Base-by-base conservation (phyloP, 345 rosid species). In the Mercurialis annua region DNA sequence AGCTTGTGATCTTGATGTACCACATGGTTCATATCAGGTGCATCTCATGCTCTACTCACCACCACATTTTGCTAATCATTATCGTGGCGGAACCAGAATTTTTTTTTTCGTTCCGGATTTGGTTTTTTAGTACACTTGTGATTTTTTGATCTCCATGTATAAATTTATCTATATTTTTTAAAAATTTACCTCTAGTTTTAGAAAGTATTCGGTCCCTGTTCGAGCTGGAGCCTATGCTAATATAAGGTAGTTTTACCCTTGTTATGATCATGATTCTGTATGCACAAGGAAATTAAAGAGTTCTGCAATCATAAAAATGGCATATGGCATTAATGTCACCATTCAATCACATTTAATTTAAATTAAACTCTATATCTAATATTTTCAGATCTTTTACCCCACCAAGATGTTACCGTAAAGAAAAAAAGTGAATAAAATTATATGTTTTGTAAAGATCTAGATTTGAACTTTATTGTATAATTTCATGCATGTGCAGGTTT, bases 401-500 rank as follows among this genome's bases (percentile, higher is more conserved):
- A n/a, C n/a, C n/a, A n/a, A n/a, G n/a, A n/a, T n/a, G n/a, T n/a
- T n/a, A n/a, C n/a, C n/a, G n/a, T n/a, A n/a, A n/a, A n/a, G n/a
- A 14, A 55, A 55, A 27, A 26, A 14, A 54, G 15, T n/a, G n/a
- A n/a, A n/a, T n/a, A n/a, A n/a, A n/a, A n/a, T n/a, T n/a, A n/a
- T n/a, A n/a, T n/a, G n/a, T n/a, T n/a, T 8, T 58, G 31, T 40
- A 20, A 3, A 21, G 23, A 57, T 58, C 54, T 44, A 56, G 56
- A 10, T 21, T 5, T 8, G 23, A 26, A 54, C 61, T 8, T 50
- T 55, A 51, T n/a, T 59, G 55, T 36, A 36, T 36, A 69, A 12
- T 34, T 54, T 49, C 36, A 7, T 50, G 66, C 23, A 11, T 77
- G 44, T 49, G 54, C 83, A 83, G 91, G 85, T 66, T 73, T 72